A percentile compares a stretch with the other conserved stretches of the same genome.
phyloP scores from a whole-genome alignment of 768 basidiomycete species.

The Erythrobasidium yunnanense region DNA sequence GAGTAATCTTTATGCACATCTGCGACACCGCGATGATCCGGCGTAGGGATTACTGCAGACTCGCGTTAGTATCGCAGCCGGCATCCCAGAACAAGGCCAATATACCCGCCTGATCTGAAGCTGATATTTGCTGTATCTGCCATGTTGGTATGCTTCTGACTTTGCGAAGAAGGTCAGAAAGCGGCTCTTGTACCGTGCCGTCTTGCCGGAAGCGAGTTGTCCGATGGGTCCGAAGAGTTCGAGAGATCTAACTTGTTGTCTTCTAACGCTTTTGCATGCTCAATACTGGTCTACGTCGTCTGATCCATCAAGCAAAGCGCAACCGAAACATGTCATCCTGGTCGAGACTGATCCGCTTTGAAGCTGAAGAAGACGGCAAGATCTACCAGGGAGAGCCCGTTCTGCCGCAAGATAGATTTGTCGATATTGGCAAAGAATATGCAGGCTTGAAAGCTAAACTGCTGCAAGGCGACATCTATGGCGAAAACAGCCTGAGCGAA shows the following conservation, averaged over 20 bases:
- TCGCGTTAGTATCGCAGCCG: neutral
- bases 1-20: neutral
- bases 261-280: too few species aligned
- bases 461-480: conserved; percentile 15
- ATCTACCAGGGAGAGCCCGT: conserved; percentile 37
- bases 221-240: too few species aligned
- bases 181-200: too few species aligned
- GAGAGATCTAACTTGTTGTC: too few species aligned
- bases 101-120: neutral
- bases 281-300: too few species aligned
- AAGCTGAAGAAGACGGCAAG: conserved; percentile 17
- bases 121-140: neutral
- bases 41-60: neutral
- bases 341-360: conserved; percentile 21
- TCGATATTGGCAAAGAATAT: conserved; percentile 21
- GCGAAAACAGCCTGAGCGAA: neutral
- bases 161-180: neutral
- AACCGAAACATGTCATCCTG: neutral
- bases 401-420: conserved; percentile 3
- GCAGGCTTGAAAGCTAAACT: conserved; percentile 18
- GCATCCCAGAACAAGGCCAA: too few species aligned
- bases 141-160: neutral
- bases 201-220: too few species aligned
- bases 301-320: too few species aligned
- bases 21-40: neutral